Evolutionary conservation across 2,329 filamentous ascomycete genomes (phyloP), one percentile per base, ranked within the genome.

Genomic region (Cladophialophora carrionii): DNA sequence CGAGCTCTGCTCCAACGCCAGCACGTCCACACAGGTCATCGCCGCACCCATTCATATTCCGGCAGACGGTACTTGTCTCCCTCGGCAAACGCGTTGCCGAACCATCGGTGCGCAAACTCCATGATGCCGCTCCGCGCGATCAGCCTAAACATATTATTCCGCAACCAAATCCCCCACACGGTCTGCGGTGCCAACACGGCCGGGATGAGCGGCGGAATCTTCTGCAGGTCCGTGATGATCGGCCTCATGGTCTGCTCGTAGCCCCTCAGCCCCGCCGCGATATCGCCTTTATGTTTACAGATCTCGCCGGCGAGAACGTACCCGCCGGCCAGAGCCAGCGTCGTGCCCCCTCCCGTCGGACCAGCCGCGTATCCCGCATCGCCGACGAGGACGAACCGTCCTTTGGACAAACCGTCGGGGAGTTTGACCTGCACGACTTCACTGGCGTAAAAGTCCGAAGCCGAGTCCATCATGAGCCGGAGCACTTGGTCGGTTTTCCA

Each of bases 281-380:
- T 32, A 68, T 79, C 72, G 63, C 70, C 68, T 1, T 62, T 43
- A 34, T 75, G 67, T 17, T 67, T 72, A 14, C 61, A 31, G 9
- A 80, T 70, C 61, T 79, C 85, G 1, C 85, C 85, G 0, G 85
- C 85, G 3, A 88, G 76, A 2, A 86, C 74, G 70, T 87, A 88
- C 0, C 84, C 83, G 0, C 77, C 78, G 3, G 75, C 69, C 1
- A 80, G 66, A 14, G 74, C 73, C 1, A 70, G 69, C 2, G 71
- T 77, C 0, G 78, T 79, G 0, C 78, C 78, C 46, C 73, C 67
- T 8, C 76, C 79, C 0, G 72, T 78, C 0, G 73, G 71, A 2
- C 75, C 71, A 1, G 76, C 74, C 3, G 74, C 74, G 64, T 82
- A 80, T 4, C 79, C 80, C 29, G 80, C 79, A 72, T 82, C 80